Evolutionary conservation across 192 early-diverging fungal genomes (phyloP).

Genomic region (Phlyctochytrium bullatum): DNA sequence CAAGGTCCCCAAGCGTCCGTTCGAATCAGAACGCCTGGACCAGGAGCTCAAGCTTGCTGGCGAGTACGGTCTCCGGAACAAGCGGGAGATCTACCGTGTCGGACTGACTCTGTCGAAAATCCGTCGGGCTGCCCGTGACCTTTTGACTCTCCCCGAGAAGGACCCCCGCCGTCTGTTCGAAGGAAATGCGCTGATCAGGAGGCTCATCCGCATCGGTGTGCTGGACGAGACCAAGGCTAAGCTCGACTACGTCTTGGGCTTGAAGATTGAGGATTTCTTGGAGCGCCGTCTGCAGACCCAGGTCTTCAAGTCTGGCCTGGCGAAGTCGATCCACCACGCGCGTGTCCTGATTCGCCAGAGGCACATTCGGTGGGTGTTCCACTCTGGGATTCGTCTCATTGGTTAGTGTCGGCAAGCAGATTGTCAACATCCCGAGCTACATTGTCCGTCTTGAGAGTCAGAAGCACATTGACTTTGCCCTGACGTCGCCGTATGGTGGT

Average conservation of each 20-base stretch:
- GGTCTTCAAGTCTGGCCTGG: constrained; percentile 96
- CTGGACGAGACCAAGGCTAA: constrained; percentile 96
- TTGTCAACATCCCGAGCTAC: constrained; percentile 95
- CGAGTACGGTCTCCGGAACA: constrained; percentile 97
- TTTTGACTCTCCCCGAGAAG: constrained; percentile 93
- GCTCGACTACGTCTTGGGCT: constrained; percentile 97
- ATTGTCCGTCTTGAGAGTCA: constrained; percentile 86
- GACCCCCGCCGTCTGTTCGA: constrained; percentile 97
- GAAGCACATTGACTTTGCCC: constrained; percentile 80
- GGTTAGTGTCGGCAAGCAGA: constrained; percentile 87
- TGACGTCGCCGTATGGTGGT: constrained; percentile 93
- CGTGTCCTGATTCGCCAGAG: constrained; percentile 98
- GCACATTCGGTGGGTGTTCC: constrained; percentile 77
- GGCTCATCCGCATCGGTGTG: constrained; percentile 97
- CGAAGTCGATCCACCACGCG: constrained; percentile 99
- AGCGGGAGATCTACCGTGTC: constrained; percentile 98
- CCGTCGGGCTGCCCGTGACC: constrained; percentile 99
- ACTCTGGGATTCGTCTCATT: not conserved
- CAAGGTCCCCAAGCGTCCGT: constrained; percentile 90
- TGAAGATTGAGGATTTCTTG: constrained; percentile 98
- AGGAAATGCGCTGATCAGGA: constrained; percentile 98
- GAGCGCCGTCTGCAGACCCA: constrained; percentile 98
- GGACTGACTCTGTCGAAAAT: constrained; percentile 97
- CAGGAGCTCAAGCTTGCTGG: constrained; percentile 85
- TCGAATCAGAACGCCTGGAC: constrained; percentile 95